phyloP scores from a whole-genome alignment of 2,329 filamentous ascomycete genomes.

The Xylaria hypoxylon region DNA sequence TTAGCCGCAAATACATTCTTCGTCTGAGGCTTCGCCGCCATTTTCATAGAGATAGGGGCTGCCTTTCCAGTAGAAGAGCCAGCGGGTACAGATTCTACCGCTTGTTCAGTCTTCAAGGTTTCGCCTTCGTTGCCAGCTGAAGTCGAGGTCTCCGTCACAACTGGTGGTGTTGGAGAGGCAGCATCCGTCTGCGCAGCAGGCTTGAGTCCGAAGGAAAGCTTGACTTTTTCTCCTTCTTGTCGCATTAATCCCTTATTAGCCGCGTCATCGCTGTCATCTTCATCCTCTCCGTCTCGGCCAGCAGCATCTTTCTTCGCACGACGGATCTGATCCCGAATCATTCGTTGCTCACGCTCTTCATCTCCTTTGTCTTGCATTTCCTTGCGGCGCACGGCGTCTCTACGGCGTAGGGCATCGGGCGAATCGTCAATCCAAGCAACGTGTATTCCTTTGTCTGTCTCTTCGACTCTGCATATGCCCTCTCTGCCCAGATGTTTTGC shows the following conservation, averaged over 20 bases:
- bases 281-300: conserved; percentile 56
- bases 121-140: conserved; percentile 35
- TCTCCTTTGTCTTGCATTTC: conserved; percentile 91
- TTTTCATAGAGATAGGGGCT: conserved; percentile 70
- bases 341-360: conserved; percentile 85
- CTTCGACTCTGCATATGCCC: conserved; percentile 89
- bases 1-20: conserved; percentile 81
- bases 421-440: conserved; percentile 93
- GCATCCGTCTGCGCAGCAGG: conserved; percentile 44
- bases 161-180: conserved; percentile 35
- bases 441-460: conserved; percentile 85
- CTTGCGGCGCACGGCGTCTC: conserved; percentile 84
- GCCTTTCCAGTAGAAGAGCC: conserved; percentile 50
- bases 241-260: conserved; percentile 65
- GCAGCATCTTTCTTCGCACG: conserved; percentile 71
- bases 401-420: conserved; percentile 82
- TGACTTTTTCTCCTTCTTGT: conserved; percentile 80
- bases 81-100: conserved; percentile 20
- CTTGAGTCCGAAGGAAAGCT: conserved; percentile 72
- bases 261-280: conserved; percentile 51
- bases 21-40: conserved; percentile 71
- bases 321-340: conserved; percentile 86
- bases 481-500: conserved; percentile 87
- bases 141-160: conserved; percentile 40
- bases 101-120: conserved; percentile 18